Base-by-base conservation (phyloP, 2,329 filamentous ascomycete species). In the Aspergillus sp. region DNA sequence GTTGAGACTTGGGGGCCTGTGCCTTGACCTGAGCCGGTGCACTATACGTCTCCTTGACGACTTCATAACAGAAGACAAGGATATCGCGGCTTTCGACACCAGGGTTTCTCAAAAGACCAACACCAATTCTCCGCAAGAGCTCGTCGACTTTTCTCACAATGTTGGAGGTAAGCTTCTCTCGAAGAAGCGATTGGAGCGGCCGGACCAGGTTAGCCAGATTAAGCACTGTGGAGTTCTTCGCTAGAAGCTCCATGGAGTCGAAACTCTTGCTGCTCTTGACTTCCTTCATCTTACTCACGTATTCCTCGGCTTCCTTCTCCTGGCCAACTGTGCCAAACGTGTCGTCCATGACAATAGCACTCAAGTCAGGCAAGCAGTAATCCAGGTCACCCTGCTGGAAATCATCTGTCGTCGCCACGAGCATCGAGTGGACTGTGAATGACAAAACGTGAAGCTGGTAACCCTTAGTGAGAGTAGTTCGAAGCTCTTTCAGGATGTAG, bases 181-280 rank as follows among this genome's bases (percentile, higher is more conserved):
- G 83, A 39, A 99, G 79, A 19, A 99, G 81, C 7, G 87, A 82
- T 69, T 91, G 90, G 50, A 98, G 81, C 1, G 95, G 96, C 56
- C 84, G 84, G 54, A 97, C 84, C 4, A 99, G 85, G 53, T 89
- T 86, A 51, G 89, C 87, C 5, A 98, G 83, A 59, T 88, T 87
- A 55, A 79, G 81, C 23, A 97, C 82, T 1, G 92, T 94, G 1
- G 91, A 89, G 51, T 89, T 92, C 70, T 89, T 91, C 25, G 95
- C 90, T 65, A 98, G 84, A 15, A 98, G 82, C 75, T 98, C 94
- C 89, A 98, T 96, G 0, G 95, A 96, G 72, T 99, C 96, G 70
- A 93, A 96, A 73, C 93, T 97, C 81, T 98, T 99, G 81, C 91
- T 97, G 76, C 91, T 95, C 81, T 97, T 98, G 59, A 99, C 89